Conservation (phyloP, 176 grass and related monocot genomes). For the Bonia amplexicaulis region DNA sequence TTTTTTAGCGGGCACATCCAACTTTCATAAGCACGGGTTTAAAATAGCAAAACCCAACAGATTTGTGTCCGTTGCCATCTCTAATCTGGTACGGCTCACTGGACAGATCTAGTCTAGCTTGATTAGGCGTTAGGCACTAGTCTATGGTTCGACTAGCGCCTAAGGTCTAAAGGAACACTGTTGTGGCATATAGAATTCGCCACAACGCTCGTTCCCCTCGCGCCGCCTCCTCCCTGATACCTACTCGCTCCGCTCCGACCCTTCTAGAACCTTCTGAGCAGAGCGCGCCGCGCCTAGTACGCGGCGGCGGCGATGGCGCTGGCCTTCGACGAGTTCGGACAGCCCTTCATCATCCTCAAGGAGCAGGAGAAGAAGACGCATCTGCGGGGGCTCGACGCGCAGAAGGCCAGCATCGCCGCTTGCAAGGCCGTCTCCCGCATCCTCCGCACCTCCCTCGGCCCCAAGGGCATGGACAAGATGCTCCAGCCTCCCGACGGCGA, state of each 20-base stretch:
- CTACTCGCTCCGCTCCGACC: neutral
- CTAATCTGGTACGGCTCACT: too few relatives aligned
- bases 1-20: too few relatives aligned
- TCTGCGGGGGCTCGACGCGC: constrained; percentile 61
- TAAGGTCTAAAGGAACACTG: too few relatives aligned
- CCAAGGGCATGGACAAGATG: constrained; percentile 92
- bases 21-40: too few relatives aligned
- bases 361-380: constrained; percentile 70
- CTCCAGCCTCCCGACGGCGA: constrained; percentile 77
- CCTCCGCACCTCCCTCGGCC: constrained; percentile 64
- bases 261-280: neutral
- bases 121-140: too few relatives aligned
- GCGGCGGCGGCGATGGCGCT: constrained; percentile 48
- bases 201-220: neutral
- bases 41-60: too few relatives aligned
- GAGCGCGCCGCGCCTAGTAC: neutral
- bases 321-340: constrained; percentile 69
- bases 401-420: constrained; percentile 74
- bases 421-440: constrained; percentile 58
- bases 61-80: too few relatives aligned
- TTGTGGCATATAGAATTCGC: too few relatives aligned
- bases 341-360: constrained; percentile 61
- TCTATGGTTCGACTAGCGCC: too few relatives aligned
- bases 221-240: neutral
- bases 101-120: too few relatives aligned